Evolutionary conservation across 345 rosid genomes (phyloP), one percentile per base, ranked within the genome.

Genomic region (Iberis pinnata): DNA sequence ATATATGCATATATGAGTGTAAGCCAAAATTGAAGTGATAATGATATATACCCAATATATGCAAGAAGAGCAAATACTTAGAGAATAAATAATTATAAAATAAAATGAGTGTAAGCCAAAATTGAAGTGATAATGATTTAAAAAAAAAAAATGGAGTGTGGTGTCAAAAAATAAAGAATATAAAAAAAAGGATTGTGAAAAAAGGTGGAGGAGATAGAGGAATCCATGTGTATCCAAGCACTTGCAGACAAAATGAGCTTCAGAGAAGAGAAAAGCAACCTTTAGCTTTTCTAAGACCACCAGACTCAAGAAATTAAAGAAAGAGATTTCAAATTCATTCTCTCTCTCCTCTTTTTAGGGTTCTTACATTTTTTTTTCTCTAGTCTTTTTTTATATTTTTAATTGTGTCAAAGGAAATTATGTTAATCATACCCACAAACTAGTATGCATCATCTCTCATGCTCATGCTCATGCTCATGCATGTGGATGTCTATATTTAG

Each of bases 241-340:
- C 80, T 68, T 63, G 43, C 53, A 70, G 88, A 81, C 84, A 81
- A 81, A 78, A 65, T 49, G 76, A 75, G 75, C 58, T 74, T 78
- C 88, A 78, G 89, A 79, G 74, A 60, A 71, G 67, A 71, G 82
- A 75, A 79, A 76, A 78, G 79, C 73, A 77, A 78, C 65, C 42
- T 74, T 63, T 76, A 62, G 83, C 84, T 80, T 82, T 82, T 68
- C 62, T 35, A 61, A 42, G 73, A 68, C 73, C 63, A 68, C 67
- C 66, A 68, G 82, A 78, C 86, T 75, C 75, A 77, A 81, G 79
- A 81, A 84, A 79, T n/a, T n/a, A n/a, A n/a, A n/a, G n/a, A 84
- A 79, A 75, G 81, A 77, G 72, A 68, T 74, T 75, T 77, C 81
- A 78, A 75, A 75, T 5, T n/a, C 29, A 26, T 56, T 63, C 75